phyloP scores from a whole-genome alignment of 148 eudicot genomes.

The Oxyria digyna region DNA sequence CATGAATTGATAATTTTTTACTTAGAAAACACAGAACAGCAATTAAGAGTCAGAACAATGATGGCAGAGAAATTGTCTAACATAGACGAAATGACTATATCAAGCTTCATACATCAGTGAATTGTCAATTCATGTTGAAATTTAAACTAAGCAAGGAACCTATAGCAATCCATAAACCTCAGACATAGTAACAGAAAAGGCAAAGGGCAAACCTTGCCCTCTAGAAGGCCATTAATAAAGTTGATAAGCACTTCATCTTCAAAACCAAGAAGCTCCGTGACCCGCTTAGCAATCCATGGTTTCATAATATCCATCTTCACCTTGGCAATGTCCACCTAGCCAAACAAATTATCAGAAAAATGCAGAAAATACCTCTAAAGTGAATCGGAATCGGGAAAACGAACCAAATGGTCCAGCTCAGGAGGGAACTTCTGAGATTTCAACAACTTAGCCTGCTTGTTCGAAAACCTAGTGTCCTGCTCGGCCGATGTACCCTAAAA shows the following conservation, averaged over 20 bases:
- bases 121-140: neutral
- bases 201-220: conserved; percentile 49
- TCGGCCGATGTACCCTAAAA: conserved; percentile 91
- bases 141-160: neutral
- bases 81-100: neutral
- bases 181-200: neutral
- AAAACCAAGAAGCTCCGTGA: conserved; percentile 84
- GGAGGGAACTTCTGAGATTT: conserved; percentile 90
- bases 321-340: conserved; percentile 69
- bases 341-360: conserved; percentile 1
- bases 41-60: neutral
- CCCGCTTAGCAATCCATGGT: conserved; percentile 91
- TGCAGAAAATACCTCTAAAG: neutral
- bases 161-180: neutral
- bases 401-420: conserved; percentile 80
- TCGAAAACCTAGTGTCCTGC: conserved; percentile 94
- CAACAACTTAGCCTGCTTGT: conserved; percentile 87
- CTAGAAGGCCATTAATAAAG: conserved; percentile 76
- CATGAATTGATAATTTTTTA: neutral
- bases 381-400: conserved; percentile 15
- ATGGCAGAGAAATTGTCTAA: neutral
- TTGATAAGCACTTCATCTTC: conserved; percentile 98
- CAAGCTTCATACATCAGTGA: neutral
- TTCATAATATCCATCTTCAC: conserved; percentile 92
- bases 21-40: neutral